Base-by-base conservation (phyloP, 1,139 yeast genomes). In the Pichia sp. region DNA sequence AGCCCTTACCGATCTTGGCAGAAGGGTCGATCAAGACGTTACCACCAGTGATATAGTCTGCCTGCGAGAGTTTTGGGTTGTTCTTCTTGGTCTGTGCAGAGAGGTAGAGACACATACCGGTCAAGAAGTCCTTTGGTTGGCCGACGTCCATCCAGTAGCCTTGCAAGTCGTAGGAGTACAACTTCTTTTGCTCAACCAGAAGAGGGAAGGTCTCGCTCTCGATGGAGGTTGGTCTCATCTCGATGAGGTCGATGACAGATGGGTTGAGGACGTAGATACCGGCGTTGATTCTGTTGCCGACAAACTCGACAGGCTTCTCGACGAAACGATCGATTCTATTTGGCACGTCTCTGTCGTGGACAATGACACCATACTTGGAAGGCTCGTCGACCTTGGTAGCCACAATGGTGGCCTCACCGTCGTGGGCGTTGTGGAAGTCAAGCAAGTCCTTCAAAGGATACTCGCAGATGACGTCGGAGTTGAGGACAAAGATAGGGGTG, bases 101-200 rank as follows among this genome's bases (percentile, higher is more conserved):
- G 72, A 95, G 80, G 81, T 91, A 95, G 62, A 93, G 80, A 64
- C 90, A 85, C 67, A 98, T 89, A 72, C 99, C 99, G 56, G 96
- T 85, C 65, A 95, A 78, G 84, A 90, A 95, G 75, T 95, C 99
- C 83, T 93, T 93, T 80, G 99, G 99, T 79, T 95, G 99, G 73
- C 99, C 99, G 65, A 95, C 97, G 73, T 95, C 99, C 99, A 95
- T 95, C 99, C 99, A 95, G 87, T 84, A 95, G 61, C 99, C 99
- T 77, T 93, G 97, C 69, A 95, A 83, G 73, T 95, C 99, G 69
- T 88, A 95, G 54, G 98, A 90, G 80, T 85, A 95, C 66, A 95
- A 80, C 59, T 87, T 82, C 69, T 87, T 91, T 70, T 85, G 78
- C 73, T 87, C 95, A 62, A 95, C 97, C 66, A 95, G 82, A 67